These are phyloP conservation scores for Acorus gramineus DNA, from an alignment of 106 monocot species.

Conservation along the genomic window DNA sequence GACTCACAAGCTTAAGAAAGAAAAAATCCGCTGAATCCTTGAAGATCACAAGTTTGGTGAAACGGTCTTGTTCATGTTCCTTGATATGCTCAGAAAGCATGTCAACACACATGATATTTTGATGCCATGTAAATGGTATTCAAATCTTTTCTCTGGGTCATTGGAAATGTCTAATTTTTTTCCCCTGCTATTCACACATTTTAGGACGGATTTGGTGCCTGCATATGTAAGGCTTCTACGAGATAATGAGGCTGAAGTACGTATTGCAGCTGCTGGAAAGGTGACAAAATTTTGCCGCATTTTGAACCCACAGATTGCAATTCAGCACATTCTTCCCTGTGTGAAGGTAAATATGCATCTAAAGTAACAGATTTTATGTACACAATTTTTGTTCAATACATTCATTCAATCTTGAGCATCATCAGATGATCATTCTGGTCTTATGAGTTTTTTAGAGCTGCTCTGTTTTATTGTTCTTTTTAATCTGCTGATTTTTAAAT, in stretches of 20 bases:
- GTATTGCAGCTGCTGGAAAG: constrained; percentile 13
- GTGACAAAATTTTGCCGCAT: constrained; percentile 12
- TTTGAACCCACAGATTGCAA: constrained; percentile 12
- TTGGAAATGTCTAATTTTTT: too few relatives aligned
- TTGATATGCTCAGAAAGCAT: too few relatives aligned
- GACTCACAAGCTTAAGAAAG: too few relatives aligned
- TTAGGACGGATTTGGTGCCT: constrained; percentile 17
- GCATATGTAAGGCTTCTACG: constrained; percentile 75
- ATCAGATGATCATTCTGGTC: not conserved
- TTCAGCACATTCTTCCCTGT: constrained; percentile 17
- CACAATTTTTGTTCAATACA: not conserved
- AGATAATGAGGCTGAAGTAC: constrained; percentile 88
- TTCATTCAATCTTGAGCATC: not conserved
- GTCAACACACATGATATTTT: too few relatives aligned
- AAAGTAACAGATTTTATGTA: too few relatives aligned
- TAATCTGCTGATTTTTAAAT: not conserved
- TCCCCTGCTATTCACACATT: too few relatives aligned
- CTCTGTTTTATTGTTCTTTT: not conserved
- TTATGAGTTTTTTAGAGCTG: too few relatives aligned
- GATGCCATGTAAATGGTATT: too few relatives aligned
- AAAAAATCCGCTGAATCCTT: too few relatives aligned
- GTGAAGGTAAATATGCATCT: constrained; percentile 5
- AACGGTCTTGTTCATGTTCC: too few relatives aligned
- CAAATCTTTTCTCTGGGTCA: too few relatives aligned
- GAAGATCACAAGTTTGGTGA: too few relatives aligned